Evolutionary conservation across 768 basidiomycete species (phyloP), one percentile per base, ranked within the genome.

Genomic region (Phylloporus scabripes): DNA sequence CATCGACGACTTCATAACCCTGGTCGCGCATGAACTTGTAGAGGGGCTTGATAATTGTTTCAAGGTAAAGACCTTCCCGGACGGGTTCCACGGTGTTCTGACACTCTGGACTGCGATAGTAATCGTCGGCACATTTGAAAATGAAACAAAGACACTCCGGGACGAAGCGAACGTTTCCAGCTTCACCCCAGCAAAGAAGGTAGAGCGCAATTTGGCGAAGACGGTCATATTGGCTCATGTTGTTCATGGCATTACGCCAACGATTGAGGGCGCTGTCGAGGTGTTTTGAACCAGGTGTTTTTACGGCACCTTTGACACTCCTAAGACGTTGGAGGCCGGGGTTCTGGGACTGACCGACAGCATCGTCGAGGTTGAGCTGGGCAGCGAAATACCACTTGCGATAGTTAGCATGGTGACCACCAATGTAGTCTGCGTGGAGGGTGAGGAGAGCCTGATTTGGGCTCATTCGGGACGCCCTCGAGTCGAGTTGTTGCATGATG

Each of bases 331-430:
- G 84, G 21, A 96, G 78, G 54, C 93, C 93, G 11, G 92, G 91
- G 68, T 97, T 96, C 64, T 95, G 88, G 8, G 86, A 82, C 58
- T 92, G 87, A 42, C 96, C 96, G 51, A 98, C 93, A 24, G 95
- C 95, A 61, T 99, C 96, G 72, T 99, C 96, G 49, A 99, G 86
- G 67, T 98, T 95, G 67, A 99, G 87, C 66, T 99, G 96, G 11
- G 95, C 93, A 32, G 96, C 96, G 67, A 98, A 99, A 67, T 99
- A 99, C 96, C 96, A 98, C 70, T 98, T 97, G 67, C 96, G 88
- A 69, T 98, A 98, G 74, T 98, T 98, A 58, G 96, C 96, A 64
- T 98, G 89, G 63, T 92, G 90, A 40, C 96, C 96, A 49, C 96
- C 96, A 52, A 99, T 97, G 70, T 98, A 99, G 70, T 99, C 95